Evolutionary conservation across 148 eudicot genomes (phyloP).

Genomic region (Suaeda aralocaspica): DNA sequence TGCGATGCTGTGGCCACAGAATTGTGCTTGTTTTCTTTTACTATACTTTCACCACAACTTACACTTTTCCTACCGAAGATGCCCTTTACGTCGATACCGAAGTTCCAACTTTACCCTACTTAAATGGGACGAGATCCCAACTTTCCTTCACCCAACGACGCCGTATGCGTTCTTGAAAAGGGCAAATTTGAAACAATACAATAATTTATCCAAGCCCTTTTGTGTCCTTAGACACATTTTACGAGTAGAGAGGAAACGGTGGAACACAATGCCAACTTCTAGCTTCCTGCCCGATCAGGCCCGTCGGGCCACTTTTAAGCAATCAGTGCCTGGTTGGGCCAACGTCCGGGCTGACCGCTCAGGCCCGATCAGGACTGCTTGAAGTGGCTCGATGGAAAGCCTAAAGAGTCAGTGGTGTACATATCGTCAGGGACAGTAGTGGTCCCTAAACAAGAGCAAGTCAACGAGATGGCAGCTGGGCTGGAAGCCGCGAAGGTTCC

Average conservation of each 20-base stretch:
- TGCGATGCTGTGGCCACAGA: conserved; percentile 82
- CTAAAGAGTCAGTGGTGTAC: conserved; percentile 51
- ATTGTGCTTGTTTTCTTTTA: conserved; percentile 64
- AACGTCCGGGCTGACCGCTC: conserved; percentile 42
- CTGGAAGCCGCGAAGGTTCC: conserved; percentile 40
- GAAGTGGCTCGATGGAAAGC: conserved; percentile 54
- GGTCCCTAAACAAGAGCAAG: conserved; percentile 51
- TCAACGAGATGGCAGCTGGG: conserved; percentile 66
- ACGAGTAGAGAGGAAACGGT: conserved; percentile 59
- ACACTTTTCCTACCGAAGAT: conserved; percentile 49
- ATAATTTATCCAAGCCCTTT: conserved; percentile 45
- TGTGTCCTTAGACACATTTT: conserved; percentile 65
- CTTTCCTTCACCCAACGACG: conserved; percentile 60
- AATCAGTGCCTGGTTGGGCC: not conserved
- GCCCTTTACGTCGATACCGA: conserved; percentile 45
- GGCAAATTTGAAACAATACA: conserved; percentile 59
- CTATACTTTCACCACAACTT: conserved; percentile 46
- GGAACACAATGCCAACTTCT: conserved; percentile 36
- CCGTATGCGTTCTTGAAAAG: conserved; percentile 48
- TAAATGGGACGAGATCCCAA: conserved; percentile 67
- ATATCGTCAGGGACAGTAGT: conserved; percentile 75
- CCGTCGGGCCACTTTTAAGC: conserved; percentile 65
- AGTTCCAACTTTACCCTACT: conserved; percentile 48
- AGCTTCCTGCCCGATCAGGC: conserved; percentile 38
- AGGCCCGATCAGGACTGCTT: conserved; percentile 46